phyloP scores from a whole-genome alignment of 352 stramenopile species.

The Chrysophaeum taylorii region DNA sequence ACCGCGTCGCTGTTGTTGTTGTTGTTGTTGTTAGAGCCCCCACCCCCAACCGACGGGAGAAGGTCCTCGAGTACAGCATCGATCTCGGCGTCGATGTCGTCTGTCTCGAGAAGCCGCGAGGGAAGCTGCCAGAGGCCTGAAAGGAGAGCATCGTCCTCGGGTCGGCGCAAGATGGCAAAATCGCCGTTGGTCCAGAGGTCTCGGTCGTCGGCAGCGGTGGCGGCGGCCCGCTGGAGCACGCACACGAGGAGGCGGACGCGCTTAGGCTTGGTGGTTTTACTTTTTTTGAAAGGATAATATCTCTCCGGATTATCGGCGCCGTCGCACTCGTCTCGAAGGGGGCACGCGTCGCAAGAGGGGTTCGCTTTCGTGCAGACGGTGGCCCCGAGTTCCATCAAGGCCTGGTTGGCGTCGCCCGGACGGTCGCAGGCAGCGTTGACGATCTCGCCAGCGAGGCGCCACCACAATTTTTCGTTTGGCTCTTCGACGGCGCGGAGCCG shows the following conservation, averaged over 20 bases:
- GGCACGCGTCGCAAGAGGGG: constrained; percentile 34
- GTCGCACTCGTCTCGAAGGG: constrained; percentile 15
- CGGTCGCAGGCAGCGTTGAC: constrained; percentile 37
- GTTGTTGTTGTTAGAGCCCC: too few relatives aligned
- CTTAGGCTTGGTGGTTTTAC: neutral
- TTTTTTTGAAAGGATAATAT: neutral
- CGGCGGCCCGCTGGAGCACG: constrained; percentile 7
- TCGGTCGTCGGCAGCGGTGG: too few relatives aligned
- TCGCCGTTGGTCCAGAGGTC: neutral
- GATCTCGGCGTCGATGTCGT: neutral
- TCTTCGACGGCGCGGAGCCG: constrained; percentile 73
- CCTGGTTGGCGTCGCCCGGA: constrained; percentile 89
- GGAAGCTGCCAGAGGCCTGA: neutral
- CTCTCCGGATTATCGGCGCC: neutral
- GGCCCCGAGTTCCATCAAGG: constrained; percentile 95
- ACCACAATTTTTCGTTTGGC: constrained; percentile 79
- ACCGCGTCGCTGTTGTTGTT: too few relatives aligned
- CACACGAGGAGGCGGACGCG: neutral
- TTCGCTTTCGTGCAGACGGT: constrained; percentile 70
- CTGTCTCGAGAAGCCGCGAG: neutral
- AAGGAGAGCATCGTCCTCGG: neutral
- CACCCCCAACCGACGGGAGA: too few relatives aligned
- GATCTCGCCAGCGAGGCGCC: constrained; percentile 49
- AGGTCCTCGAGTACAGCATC: neutral
- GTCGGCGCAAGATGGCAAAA: neutral